Evolutionary conservation across 139 green algal genomes (phyloP).

Genomic region (Chlamydomonas schloesseri): DNA sequence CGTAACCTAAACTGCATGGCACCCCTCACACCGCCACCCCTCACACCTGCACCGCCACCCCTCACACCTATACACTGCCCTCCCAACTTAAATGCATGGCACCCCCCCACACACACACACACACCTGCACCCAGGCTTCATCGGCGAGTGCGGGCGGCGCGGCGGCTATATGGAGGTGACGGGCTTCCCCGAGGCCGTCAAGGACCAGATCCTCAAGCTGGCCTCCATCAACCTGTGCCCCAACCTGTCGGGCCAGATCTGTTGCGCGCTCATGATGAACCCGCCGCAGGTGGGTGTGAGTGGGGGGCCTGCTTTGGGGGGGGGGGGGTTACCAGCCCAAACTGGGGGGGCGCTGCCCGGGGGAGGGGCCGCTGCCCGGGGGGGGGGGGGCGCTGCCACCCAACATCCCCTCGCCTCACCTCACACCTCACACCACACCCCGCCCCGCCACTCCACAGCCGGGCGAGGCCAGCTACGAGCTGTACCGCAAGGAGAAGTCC

Average conservation of each 20-base stretch:
- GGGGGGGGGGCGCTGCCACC: background rate
- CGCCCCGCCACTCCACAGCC: background rate
- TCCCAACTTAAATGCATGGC: no score
- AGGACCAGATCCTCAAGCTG: conserved; percentile 92
- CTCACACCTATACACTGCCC: background rate
- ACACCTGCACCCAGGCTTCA: conserved; percentile 65
- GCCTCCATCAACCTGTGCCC: conserved; percentile 93
- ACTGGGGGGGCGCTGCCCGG: background rate
- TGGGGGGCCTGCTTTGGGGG: background rate
- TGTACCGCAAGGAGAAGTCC: conserved; percentile 71
- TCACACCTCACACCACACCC: background rate
- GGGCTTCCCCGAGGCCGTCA: conserved; percentile 77
- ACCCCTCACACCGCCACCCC: no score
- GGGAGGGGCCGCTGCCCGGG: background rate
- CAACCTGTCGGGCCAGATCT: conserved; percentile 92
- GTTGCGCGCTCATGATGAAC: conserved; percentile 91
- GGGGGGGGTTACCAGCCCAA: no score
- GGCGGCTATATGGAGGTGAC: conserved; percentile 94
- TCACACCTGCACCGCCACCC: background rate
- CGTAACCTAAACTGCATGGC: no score
- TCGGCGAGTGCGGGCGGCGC: conserved; percentile 90
- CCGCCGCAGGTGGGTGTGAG: conserved; percentile 72
- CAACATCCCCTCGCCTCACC: background rate
- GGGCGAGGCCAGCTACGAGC: conserved; percentile 85
- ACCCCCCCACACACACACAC: no score